Base-by-base conservation (phyloP, 805 yeast genomes). In the Monosporozyma solicola region DNA sequence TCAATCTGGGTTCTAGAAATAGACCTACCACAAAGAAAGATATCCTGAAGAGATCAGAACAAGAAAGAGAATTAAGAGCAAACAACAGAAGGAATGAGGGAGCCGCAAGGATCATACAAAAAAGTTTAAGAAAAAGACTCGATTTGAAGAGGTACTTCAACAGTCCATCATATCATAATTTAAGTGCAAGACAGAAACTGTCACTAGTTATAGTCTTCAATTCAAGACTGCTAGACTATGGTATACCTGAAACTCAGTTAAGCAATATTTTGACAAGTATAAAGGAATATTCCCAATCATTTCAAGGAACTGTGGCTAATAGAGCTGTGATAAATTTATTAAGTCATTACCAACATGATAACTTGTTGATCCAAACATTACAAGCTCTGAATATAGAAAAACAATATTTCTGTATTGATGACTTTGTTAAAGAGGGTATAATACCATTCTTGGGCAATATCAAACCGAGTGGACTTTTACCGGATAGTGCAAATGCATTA, bases 11-110 rank as follows among this genome's bases (percentile, higher is more conserved):
- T 71, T 84, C 65, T 57, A 74, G 59, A 56, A 66, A 67, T 67
- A 61, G 61, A 61, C 29, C 48, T 15, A 67, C 51, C 51, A 69
- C 55, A 61, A 76, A 65, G 67, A 74, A 54, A 59, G 72, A 53
- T 66, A 76, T 59, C 73, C 68, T 92, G n/a, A 79, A 78, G 54
- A 81, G 79, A 57, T 83, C 95, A 3, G 80, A 80, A 58, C 70
- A 71, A 41, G 89, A 87, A 55, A 74, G 97, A 41, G 76, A 74
- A 54, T 77, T 76, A 54, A 76, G 97, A 53, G 90, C 86, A 53
- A 65, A 71, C 33, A 76, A 71, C 15, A 74, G 87, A 24, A 61
- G 65, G 13, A 77, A 74, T 49, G 78, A 75, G 41, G 71, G 67
- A 39, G 79, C 87, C 1, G 82, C 81, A 0, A 53, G 58, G 1